phyloP scores from a whole-genome alignment of 2,329 filamentous ascomycete species.

The Hymenoscyphus fraxineus region DNA sequence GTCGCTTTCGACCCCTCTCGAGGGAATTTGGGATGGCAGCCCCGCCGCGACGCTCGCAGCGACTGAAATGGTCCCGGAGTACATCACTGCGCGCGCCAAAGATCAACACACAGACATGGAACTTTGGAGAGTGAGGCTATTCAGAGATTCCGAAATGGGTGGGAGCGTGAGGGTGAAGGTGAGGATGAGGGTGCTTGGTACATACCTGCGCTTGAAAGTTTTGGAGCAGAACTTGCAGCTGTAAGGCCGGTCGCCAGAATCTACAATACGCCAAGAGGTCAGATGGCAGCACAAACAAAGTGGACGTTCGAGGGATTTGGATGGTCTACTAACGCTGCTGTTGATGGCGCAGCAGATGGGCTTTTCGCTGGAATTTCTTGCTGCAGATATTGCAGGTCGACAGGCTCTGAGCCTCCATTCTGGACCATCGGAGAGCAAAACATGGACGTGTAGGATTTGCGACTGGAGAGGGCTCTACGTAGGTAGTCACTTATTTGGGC shows the following conservation, averaged over 20 bases:
- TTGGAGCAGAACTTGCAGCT: conserved; percentile 36
- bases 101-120: conserved; percentile 8
- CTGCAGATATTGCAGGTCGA: conserved; percentile 34
- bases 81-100: conserved; percentile 28
- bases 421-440: conserved; percentile 26
- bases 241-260: conserved; percentile 33
- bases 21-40: conserved; percentile 33
- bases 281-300: conserved; percentile 9
- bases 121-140: background rate
- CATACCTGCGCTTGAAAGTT: conserved; percentile 35
- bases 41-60: conserved; percentile 31
- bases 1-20: conserved; percentile 34
- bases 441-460: background rate
- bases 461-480: background rate
- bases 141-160: background rate
- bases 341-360: conserved; percentile 34
- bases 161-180: background rate
- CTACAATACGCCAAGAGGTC: conserved; percentile 20
- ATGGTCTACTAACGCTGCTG: conserved; percentile 31
- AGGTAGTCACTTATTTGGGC: background rate
- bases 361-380: conserved; percentile 36
- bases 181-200: background rate
- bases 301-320: background rate
- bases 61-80: conserved; percentile 34
- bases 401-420: conserved; percentile 35